A percentile compares a stretch with the other conserved stretches of the same genome.
Conservation (phyloP, 495 filamentous ascomycete genomes). For the Lepraria neglecta region DNA sequence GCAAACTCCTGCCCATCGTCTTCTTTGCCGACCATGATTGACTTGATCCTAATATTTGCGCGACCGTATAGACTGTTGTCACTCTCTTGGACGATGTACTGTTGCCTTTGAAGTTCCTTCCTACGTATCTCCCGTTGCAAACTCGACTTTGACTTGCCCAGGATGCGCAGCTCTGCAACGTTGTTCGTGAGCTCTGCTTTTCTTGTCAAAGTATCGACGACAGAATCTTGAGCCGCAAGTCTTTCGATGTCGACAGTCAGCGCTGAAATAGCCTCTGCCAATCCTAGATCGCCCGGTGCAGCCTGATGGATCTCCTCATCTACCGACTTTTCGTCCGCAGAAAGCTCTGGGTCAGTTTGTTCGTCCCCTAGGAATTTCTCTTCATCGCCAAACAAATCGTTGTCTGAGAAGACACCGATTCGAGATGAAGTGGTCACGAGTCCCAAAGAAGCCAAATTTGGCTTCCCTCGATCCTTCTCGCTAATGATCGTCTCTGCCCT, state of each 20-base stretch:
- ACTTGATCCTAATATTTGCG: slow-evolving; percentile 80
- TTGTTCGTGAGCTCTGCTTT: slow-evolving; percentile 98
- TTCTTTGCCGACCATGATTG: slow-evolving; percentile 84
- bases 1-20: slow-evolving; percentile 92
- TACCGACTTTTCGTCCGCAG: slow-evolving; percentile 50
- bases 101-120: slow-evolving; percentile 92
- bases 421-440: slow-evolving; percentile 74
- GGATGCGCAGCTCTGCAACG: slow-evolving; percentile 80
- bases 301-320: slow-evolving; percentile 90
- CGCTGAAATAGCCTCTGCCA: slow-evolving; percentile 84
- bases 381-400: slow-evolving; percentile 90
- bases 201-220: slow-evolving; percentile 81
- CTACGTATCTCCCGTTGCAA: slow-evolving; percentile 84
- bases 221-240: slow-evolving; percentile 77
- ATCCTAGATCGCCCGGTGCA: slow-evolving; percentile 86
- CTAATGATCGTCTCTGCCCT: slow-evolving; percentile 36
- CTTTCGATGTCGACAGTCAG: slow-evolving; percentile 86
- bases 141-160: slow-evolving; percentile 90
- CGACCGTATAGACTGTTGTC: slow-evolving; percentile 96
- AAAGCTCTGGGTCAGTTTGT: slow-evolving; percentile 61
- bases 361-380: slow-evolving; percentile 82
- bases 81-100: slow-evolving; percentile 95
- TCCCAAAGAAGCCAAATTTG: slow-evolving; percentile 84
- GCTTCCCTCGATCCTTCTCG: slow-evolving; percentile 56
- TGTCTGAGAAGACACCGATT: slow-evolving; percentile 82